These are phyloP conservation scores for Gossypium schwendimanii DNA, from an alignment of 441 rosid genomes.

Conservation along the genomic window DNA sequence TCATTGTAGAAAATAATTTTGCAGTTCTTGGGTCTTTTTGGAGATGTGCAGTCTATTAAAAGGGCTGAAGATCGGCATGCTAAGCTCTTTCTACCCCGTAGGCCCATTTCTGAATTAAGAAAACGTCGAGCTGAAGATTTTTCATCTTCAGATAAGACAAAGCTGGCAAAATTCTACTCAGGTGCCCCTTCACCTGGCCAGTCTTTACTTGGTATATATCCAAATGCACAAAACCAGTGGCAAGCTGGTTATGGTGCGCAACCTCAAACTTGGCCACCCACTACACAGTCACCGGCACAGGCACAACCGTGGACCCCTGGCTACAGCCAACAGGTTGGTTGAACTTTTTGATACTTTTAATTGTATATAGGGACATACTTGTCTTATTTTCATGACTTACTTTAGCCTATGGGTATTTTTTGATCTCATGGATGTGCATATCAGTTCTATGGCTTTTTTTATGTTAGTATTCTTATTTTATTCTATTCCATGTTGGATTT, in stretches of 20 bases:
- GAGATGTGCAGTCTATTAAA: constrained; percentile 55
- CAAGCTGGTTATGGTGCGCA: constrained; percentile 67
- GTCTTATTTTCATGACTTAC: not conserved
- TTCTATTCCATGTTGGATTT: not conserved
- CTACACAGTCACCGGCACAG: constrained; percentile 47
- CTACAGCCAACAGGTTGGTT: constrained; percentile 64
- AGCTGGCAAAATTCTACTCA: constrained; percentile 56
- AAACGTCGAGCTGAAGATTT: constrained; percentile 85
- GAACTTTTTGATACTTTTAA: not conserved
- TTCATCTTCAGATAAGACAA: constrained; percentile 71
- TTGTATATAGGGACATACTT: not conserved
- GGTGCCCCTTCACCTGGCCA: constrained; percentile 54
- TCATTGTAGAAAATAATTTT: constrained; percentile 10
- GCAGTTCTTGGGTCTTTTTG: constrained; percentile 80
- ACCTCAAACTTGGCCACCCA: constrained; percentile 85
- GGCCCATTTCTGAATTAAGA: constrained; percentile 58
- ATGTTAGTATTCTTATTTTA: not conserved
- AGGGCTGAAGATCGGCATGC: constrained; percentile 84
- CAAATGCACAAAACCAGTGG: constrained; percentile 72
- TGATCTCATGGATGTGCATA: no score
- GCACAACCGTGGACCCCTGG: constrained; percentile 61
- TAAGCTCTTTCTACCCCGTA: constrained; percentile 59
- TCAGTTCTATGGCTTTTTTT: no score
- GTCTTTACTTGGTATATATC: constrained; percentile 58
- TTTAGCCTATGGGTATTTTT: not conserved